Evolutionary conservation across 2,329 filamentous ascomycete genomes (phyloP).

Genomic region (Venturia nashicola): DNA sequence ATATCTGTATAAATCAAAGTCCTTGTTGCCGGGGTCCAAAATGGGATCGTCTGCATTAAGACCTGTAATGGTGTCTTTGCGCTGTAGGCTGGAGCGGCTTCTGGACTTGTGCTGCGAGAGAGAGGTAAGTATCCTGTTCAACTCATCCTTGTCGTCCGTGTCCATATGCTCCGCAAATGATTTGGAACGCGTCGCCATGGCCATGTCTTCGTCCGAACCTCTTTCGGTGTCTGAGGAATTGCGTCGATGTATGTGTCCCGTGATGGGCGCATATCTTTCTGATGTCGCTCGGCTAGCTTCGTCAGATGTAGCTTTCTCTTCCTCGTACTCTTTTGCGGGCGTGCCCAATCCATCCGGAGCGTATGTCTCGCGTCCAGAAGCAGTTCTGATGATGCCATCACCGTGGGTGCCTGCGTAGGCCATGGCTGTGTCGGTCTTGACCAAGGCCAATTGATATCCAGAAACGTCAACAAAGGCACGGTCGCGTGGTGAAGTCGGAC

Average conservation of each 20-base stretch:
- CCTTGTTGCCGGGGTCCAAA: conserved; percentile 38
- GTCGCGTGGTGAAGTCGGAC: not conserved
- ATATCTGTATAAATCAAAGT: conserved; percentile 45
- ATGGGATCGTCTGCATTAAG: conserved; percentile 33
- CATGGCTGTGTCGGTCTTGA: not conserved
- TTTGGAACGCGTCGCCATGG: conserved; percentile 1
- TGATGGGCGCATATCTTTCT: not conserved
- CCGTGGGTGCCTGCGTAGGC: not conserved
- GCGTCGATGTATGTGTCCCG: not conserved
- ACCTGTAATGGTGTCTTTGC: not conserved
- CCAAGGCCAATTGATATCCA: not conserved
- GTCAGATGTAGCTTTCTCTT: not conserved
- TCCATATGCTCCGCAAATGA: not conserved
- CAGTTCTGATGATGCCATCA: conserved; percentile 16
- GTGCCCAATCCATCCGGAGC: conserved; percentile 17
- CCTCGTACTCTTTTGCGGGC: not conserved
- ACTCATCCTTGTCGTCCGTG: conserved; percentile 9
- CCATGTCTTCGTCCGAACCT: not conserved
- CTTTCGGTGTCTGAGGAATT: not conserved
- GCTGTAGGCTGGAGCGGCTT: conserved; percentile 19
- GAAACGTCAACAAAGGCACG: not conserved
- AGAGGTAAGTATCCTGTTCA: conserved; percentile 3
- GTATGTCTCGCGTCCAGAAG: conserved; percentile 20
- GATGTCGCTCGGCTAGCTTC: not conserved
- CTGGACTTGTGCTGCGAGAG: not conserved